Evolutionary conservation across 441 rosid genomes (phyloP).

Genomic region (Macaranga tanarius): DNA sequence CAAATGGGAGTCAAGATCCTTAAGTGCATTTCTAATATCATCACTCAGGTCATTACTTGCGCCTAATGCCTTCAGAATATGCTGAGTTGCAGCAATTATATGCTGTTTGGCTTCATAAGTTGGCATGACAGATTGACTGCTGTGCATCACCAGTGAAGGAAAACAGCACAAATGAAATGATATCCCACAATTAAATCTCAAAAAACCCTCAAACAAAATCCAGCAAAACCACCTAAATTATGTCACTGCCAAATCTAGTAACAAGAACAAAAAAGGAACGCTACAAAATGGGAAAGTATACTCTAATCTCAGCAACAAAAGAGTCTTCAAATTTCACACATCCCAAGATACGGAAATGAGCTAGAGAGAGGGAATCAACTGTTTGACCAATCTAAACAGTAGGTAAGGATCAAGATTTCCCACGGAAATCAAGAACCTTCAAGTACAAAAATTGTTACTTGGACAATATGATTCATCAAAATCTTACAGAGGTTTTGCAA

Average conservation of each 20-base stretch:
- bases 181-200: neutral
- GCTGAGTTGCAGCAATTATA: conserved; percentile 54
- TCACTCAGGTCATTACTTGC: conserved; percentile 45
- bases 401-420: neutral
- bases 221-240: neutral
- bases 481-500: neutral
- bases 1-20: conserved; percentile 54
- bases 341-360: neutral
- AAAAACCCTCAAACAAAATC: conserved; percentile 11
- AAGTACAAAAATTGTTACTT: neutral
- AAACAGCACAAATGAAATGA: conserved; percentile 1
- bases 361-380: neutral
- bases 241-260: neutral
- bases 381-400: neutral
- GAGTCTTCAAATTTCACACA: neutral
- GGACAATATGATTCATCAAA: neutral
- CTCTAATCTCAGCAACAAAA: conserved; percentile 1
- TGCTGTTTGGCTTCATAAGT: conserved; percentile 40
- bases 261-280: neutral
- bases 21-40: conserved; percentile 49
- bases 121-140: conserved; percentile 28
- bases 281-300: neutral
- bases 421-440: neutral
- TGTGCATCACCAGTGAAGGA: conserved; percentile 26
- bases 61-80: conserved; percentile 53